Evolutionary conservation across 768 basidiomycete genomes (phyloP).

Genomic region (Epithele typhae): DNA sequence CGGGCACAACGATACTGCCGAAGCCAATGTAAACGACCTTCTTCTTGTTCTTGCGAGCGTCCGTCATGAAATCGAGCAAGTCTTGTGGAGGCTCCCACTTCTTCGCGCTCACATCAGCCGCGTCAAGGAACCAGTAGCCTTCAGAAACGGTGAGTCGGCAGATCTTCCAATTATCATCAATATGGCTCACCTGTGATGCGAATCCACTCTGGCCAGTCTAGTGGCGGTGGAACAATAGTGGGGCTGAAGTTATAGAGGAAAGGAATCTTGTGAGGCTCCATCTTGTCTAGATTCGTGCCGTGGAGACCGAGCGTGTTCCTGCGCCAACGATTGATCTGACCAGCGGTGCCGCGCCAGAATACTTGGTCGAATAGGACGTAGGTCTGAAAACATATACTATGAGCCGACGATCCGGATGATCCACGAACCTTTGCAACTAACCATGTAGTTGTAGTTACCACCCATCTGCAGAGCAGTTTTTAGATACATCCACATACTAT

Average conservation of each 20-base stretch:
- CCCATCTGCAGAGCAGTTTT: conserved; percentile 63
- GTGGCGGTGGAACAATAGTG: conserved; percentile 81
- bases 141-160: background rate
- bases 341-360: conserved; percentile 93
- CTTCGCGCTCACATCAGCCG: conserved; percentile 82
- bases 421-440: conserved; percentile 23
- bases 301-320: conserved; percentile 69
- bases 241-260: conserved; percentile 98
- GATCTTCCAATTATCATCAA: conserved; percentile 4
- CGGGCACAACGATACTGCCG: conserved; percentile 94
- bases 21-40: conserved; percentile 98
- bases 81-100: conserved; percentile 87
- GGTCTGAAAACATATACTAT: conserved; percentile 41
- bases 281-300: conserved; percentile 85
- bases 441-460: conserved; percentile 98
- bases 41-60: conserved; percentile 68
- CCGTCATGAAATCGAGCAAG: conserved; percentile 77
- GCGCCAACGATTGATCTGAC: conserved; percentile 94
- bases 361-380: conserved; percentile 98
- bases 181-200: conserved; percentile 69
- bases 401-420: background rate
- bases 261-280: conserved; percentile 97
- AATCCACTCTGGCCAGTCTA: conserved; percentile 99
- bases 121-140: conserved; percentile 98
- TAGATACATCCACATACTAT: too few relatives aligned